A percentile compares a stretch with the other conserved stretches of the same genome.
These are phyloP conservation scores for Penicillium taxi DNA, from an alignment of 495 filamentous ascomycete species.

Conservation along the genomic window DNA sequence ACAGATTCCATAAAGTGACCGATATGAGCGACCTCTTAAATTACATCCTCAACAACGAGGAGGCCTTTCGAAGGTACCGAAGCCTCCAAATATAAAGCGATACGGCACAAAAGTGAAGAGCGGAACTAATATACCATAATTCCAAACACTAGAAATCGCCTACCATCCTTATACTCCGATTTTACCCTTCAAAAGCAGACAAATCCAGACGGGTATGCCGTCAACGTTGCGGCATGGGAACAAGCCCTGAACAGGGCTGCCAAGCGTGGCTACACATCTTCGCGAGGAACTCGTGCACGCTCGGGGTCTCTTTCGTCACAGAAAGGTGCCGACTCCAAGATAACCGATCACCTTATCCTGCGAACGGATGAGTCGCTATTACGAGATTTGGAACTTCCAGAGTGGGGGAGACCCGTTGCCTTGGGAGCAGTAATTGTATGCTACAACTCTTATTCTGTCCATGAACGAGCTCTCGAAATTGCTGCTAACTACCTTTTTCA, in stretches of 20 bases:
- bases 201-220: conserved; percentile 84
- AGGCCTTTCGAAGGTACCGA: conserved; percentile 55
- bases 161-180: conserved; percentile 91
- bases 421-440: conserved; percentile 66
- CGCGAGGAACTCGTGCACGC: conserved; percentile 22
- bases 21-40: conserved; percentile 52
- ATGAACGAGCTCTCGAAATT: background rate
- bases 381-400: conserved; percentile 60
- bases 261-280: conserved; percentile 55
- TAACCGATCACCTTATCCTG: conserved; percentile 49
- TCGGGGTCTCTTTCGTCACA: conserved; percentile 12
- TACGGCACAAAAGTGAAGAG: background rate
- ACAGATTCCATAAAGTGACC: background rate
- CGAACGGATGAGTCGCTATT: conserved; percentile 61
- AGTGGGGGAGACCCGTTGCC: conserved; percentile 79
- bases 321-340: conserved; percentile 15
- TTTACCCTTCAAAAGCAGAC: conserved; percentile 68
- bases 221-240: conserved; percentile 81
- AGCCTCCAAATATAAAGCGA: background rate
- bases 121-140: background rate
- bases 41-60: conserved; percentile 54
- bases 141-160: conserved; percentile 55
- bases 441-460: background rate
- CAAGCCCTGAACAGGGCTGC: conserved; percentile 61
- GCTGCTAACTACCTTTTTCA: background rate